Conservation (phyloP, 2,329 filamentous ascomycete species). For the Cryphonectria parasitica region DNA sequence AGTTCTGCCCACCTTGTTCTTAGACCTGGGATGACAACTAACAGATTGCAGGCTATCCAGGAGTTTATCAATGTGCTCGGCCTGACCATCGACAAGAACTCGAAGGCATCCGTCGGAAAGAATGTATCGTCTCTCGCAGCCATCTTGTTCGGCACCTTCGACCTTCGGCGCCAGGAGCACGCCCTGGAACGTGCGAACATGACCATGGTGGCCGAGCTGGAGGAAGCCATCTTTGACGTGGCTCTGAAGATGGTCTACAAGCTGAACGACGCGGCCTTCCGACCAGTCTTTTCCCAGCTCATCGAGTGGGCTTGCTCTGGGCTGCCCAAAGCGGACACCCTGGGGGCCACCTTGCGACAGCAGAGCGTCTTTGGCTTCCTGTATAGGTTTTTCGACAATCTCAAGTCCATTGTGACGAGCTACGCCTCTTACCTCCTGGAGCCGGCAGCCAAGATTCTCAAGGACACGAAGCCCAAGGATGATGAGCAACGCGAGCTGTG, state of each 20-base stretch:
- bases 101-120: slow-evolving; percentile 79
- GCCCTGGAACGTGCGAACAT: slow-evolving; percentile 47
- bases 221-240: slow-evolving; percentile 68
- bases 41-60: slow-evolving; percentile 58
- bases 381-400: slow-evolving; percentile 75
- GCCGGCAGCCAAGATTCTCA: slow-evolving; percentile 68
- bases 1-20: slow-evolving; percentile 38
- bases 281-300: slow-evolving; percentile 86
- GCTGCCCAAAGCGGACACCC: slow-evolving; percentile 63
- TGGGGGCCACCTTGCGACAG: slow-evolving; percentile 64
- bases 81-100: slow-evolving; percentile 73
- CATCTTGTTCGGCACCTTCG: slow-evolving; percentile 63
- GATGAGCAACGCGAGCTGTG: slow-evolving; percentile 65
- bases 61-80: slow-evolving; percentile 74
- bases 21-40: slow-evolving; percentile 33
- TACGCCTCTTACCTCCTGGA: slow-evolving; percentile 88
- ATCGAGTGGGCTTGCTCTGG: slow-evolving; percentile 75
- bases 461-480: slow-evolving; percentile 46
- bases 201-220: slow-evolving; percentile 56
- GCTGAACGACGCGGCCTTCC: slow-evolving; percentile 91
- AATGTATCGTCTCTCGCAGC: slow-evolving; percentile 71
- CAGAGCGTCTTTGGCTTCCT: slow-evolving; percentile 84
- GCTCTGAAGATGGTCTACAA: slow-evolving; percentile 93
- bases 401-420: slow-evolving; percentile 92
- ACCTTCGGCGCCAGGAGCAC: slow-evolving; percentile 64